Evolutionary conservation across 1,284 basidiomycete species (phyloP).

Genomic region (Testicularia cyperi): DNA sequence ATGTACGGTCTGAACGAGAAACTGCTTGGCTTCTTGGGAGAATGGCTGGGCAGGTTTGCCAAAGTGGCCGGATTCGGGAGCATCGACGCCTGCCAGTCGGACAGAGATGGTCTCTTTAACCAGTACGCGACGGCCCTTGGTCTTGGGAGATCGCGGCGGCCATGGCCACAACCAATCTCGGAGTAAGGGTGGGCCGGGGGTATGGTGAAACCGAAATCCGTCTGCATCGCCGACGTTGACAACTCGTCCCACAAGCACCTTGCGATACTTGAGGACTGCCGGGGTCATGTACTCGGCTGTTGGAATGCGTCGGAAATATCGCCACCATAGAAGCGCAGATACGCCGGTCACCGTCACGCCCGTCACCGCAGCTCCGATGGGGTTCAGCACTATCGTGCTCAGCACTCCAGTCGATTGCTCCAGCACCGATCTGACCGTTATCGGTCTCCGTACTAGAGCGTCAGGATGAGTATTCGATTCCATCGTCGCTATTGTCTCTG

Average conservation of each 20-base stretch:
- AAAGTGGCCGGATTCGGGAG: conserved; percentile 57
- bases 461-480: too few species aligned
- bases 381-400: conserved; percentile 15
- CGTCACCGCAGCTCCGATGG: conserved; percentile 17
- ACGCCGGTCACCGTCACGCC: conserved; percentile 19
- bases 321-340: conserved; percentile 38
- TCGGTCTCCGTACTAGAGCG: too few species aligned
- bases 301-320: conserved; percentile 54
- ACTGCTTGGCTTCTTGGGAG: conserved; percentile 53
- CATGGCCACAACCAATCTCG: conserved; percentile 33
- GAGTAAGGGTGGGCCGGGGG: conserved; percentile 45
- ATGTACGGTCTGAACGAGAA: conserved; percentile 33
- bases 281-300: conserved; percentile 55
- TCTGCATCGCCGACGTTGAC: conserved; percentile 58
- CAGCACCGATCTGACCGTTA: conserved; percentile 26
- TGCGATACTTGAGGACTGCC: conserved; percentile 42
- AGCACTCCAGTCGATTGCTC: conserved; percentile 21
- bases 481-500: too few species aligned
- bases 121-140: conserved; percentile 9
- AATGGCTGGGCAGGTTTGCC: conserved; percentile 56
- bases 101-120: conserved; percentile 50
- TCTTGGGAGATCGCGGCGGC: conserved; percentile 16
- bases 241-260: conserved; percentile 49
- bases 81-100: conserved; percentile 56
- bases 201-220: conserved; percentile 58